phyloP scores from a whole-genome alignment of 371 early-diverging fungal species.

The Phascolomyces articulosus region DNA sequence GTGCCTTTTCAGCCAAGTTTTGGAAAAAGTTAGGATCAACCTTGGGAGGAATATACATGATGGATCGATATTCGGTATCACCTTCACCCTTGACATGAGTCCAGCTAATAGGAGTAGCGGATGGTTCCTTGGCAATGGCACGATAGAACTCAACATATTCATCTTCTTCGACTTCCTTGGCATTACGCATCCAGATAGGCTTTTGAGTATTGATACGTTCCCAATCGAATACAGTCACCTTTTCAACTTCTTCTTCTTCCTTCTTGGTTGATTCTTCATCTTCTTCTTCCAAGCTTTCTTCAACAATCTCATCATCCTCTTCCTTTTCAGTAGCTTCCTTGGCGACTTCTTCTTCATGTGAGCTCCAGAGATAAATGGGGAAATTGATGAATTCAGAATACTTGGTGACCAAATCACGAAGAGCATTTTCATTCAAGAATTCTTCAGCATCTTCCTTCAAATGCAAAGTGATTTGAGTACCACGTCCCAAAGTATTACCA shows the following conservation, averaged over 20 bases:
- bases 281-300: slow-evolving; percentile 53
- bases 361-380: slow-evolving; percentile 85
- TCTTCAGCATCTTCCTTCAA: slow-evolving; percentile 88
- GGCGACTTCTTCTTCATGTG: slow-evolving; percentile 48
- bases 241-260: slow-evolving; percentile 57
- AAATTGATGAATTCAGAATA: slow-evolving; percentile 94
- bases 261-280: slow-evolving; percentile 45
- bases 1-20: slow-evolving; percentile 52
- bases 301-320: slow-evolving; percentile 51
- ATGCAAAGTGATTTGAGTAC: slow-evolving; percentile 90
- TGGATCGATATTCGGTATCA: slow-evolving; percentile 80
- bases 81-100: slow-evolving; percentile 90
- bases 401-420: slow-evolving; percentile 76
- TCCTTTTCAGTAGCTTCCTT: slow-evolving; percentile 40
- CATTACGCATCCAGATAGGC: slow-evolving; percentile 92
- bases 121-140: slow-evolving; percentile 71
- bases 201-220: slow-evolving; percentile 78
- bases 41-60: slow-evolving; percentile 84
- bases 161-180: slow-evolving; percentile 73
- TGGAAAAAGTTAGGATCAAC: slow-evolving; percentile 75
- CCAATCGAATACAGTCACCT: slow-evolving; percentile 58
- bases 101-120: slow-evolving; percentile 61
- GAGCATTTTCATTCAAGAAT: slow-evolving; percentile 70
- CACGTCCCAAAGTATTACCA: slow-evolving; percentile 80
- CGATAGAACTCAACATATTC: slow-evolving; percentile 91